Base-by-base conservation (phyloP, 1,139 yeast species). In the Pichia sp. region DNA sequence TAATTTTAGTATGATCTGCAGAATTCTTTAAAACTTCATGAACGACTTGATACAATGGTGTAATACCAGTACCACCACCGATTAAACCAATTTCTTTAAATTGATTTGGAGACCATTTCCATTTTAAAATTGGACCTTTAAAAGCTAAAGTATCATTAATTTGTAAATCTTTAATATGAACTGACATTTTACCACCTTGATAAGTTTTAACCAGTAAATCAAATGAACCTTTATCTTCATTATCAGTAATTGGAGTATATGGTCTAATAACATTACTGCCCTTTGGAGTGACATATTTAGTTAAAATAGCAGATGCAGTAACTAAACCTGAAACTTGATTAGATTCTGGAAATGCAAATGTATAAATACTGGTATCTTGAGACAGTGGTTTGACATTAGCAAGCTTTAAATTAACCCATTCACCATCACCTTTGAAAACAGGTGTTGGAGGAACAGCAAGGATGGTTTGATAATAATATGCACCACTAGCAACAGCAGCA, bases 31-130 rank as follows among this genome's bases (percentile, higher is more conserved):
- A 71, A 60, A 85, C 76, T 56, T 81, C 81, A 59, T 79, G 82
- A 56, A 87, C 69, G 66, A 92, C 71, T 72, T 92, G 98, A 75
- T 76, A 89, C 74, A 90, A 76, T 54, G 97, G 98, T 33, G 97
- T 87, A 69, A 92, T 88, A 69, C 97, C 97, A 44, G 95, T 78
- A 64, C 98, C 98, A 59, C 96, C 98, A 58, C 97, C 97, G 61
- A 92, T 75, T 72, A 92, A 76, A 48, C 86, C 85, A 63, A 94
- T 78, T 56, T 81, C 74, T 61, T 85, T 79, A 70, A 79, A 92
- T 71, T 82, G 79, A 74, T 90, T 90, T 59, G 92, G 86, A 63
- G 79, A 78, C 90, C 95, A 88, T 66, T 85, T 81, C 88, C 94
- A 90, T 75, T 94, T 94, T 61, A 78, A 76, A 61, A 89, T 78